Conservation (phyloP, 2,329 filamentous ascomycete species). For the Zelopaecilomyces penicillatus region DNA sequence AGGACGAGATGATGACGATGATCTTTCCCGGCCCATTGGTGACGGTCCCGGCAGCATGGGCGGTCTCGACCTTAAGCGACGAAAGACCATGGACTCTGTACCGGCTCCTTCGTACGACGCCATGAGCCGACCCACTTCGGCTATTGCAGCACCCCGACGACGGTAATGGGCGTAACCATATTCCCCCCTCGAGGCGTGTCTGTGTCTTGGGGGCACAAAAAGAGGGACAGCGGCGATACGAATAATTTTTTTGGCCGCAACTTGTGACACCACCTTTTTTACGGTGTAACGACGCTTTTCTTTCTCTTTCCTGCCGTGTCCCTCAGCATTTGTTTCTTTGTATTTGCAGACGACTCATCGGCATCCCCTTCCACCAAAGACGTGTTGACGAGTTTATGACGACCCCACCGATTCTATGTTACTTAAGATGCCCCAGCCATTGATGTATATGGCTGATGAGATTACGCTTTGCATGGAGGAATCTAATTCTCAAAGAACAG, state of each 20-base stretch:
- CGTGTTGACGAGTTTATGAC: slow-evolving; percentile 28
- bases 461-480: slow-evolving; percentile 34
- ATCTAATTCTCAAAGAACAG: slow-evolving; percentile 27
- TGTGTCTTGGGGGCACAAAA: slow-evolving; percentile 4
- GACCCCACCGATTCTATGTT: slow-evolving; percentile 28
- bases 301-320: slow-evolving; percentile 8
- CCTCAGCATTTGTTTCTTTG: slow-evolving; percentile 15
- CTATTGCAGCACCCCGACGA: slow-evolving; percentile 33
- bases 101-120: slow-evolving; percentile 41
- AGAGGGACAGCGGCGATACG: slow-evolving; percentile 8
- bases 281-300: slow-evolving; percentile 7
- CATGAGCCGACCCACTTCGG: slow-evolving; percentile 39
- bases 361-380: slow-evolving; percentile 19
- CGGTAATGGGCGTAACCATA: slow-evolving; percentile 20
- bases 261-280: slow-evolving; percentile 7
- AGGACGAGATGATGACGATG: slow-evolving; percentile 51
- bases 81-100: slow-evolving; percentile 61
- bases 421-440: slow-evolving; percentile 24
- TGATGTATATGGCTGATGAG: slow-evolving; percentile 37
- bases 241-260: slow-evolving; percentile 9
- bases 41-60: slow-evolving; percentile 27
- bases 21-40: slow-evolving; percentile 51
- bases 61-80: slow-evolving; percentile 63
- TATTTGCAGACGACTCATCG: slow-evolving; percentile 22
- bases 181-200: slow-evolving; percentile 8